Base-by-base conservation (phyloP, 352 stramenopile species). In the Pythium utonaiense region DNA sequence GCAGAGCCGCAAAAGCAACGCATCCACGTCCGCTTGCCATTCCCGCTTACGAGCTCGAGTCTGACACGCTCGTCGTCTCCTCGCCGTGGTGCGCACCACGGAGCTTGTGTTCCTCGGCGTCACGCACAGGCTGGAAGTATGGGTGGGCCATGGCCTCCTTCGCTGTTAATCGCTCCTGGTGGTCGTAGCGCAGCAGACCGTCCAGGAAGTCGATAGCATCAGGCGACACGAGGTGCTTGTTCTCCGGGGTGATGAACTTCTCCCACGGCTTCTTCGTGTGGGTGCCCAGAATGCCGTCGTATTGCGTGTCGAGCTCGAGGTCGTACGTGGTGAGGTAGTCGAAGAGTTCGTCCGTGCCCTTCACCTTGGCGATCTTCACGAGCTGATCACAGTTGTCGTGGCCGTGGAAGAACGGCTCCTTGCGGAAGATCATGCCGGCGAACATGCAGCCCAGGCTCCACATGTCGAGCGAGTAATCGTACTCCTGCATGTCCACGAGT, bases 391-490 rank as follows among this genome's bases (percentile, higher is more conserved):
- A 99, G 73, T 99, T 99, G 70, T 99, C 96, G 59, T 98, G 94
- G 38, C 97, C 97, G 70, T 99, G 96, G 78, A 99, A 99, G 71
- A 99, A 99, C 6, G 97, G 97, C 70, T 99, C 97, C 73, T 99
- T 99, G 64, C 96, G 86, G 79, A 99, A 99, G 70, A 99, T 98
- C 97, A 99, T 99, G n/a, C 94, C 93, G n/a, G 95, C 96, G 71
- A 99, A 98, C 93, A 99, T 99, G 64, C 97, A 99, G 19, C 97
- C 97, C 13, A 99, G 75, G 54, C 83, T 96, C 96, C 97, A 99
- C 96, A 99, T 99, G 73, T 99, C 97, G 42, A 99, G 84, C 41
- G 95, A 97, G 78, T 99, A 99, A 81, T 99, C 97, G 71, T 99
- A 99, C 70, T 99, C 96, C 67, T 99, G 97, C 73, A 99, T 93